A percentile compares a stretch with the other conserved stretches of the same genome.
These are phyloP conservation scores for Silene conica DNA, from an alignment of 148 eudicot species.

Conservation along the genomic window DNA sequence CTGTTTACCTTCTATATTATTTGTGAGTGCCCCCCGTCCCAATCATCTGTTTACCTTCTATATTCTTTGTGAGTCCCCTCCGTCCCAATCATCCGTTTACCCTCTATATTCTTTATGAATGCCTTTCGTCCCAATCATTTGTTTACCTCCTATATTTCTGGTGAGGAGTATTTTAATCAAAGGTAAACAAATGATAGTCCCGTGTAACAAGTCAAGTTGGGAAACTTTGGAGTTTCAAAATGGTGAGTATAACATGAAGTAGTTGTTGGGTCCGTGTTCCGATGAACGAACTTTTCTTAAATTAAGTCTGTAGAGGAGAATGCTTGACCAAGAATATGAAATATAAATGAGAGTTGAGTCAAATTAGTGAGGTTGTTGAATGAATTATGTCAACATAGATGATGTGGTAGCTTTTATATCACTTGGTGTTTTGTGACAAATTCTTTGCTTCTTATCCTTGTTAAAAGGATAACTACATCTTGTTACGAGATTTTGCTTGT, in stretches of 20 bases:
- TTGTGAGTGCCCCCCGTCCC: too few species aligned
- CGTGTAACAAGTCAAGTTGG: not conserved
- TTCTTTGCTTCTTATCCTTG: slow-evolving; percentile 25
- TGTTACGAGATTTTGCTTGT: slow-evolving; percentile 20
- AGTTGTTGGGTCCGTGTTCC: slow-evolving; percentile 8
- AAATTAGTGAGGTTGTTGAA: slow-evolving; percentile 14
- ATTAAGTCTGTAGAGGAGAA: not conserved
- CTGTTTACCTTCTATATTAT: too few species aligned
- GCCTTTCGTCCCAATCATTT: too few species aligned
- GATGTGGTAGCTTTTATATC: slow-evolving; percentile 1
- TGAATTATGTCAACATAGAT: not conserved
- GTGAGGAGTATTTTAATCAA: too few species aligned
- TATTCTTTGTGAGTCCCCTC: too few species aligned
- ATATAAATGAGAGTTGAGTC: slow-evolving; percentile 11
- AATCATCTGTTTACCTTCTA: too few species aligned
- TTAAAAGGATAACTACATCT: slow-evolving; percentile 14
- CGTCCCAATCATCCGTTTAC: too few species aligned
- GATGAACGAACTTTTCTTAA: slow-evolving; percentile 2
- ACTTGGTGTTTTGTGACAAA: slow-evolving; percentile 3
- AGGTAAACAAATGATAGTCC: not conserved
- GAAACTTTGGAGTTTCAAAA: not conserved
- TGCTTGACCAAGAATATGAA: slow-evolving; percentile 3
- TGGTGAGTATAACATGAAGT: slow-evolving; percentile 13
- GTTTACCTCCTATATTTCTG: too few species aligned
- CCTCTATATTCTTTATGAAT: too few species aligned